Percentiles rank a stretch among this genome's conserved stretches.
Evolutionary conservation across 108 stramenopile species (phyloP).

Genomic region (Cyclotella choctawhatcheeana): DNA sequence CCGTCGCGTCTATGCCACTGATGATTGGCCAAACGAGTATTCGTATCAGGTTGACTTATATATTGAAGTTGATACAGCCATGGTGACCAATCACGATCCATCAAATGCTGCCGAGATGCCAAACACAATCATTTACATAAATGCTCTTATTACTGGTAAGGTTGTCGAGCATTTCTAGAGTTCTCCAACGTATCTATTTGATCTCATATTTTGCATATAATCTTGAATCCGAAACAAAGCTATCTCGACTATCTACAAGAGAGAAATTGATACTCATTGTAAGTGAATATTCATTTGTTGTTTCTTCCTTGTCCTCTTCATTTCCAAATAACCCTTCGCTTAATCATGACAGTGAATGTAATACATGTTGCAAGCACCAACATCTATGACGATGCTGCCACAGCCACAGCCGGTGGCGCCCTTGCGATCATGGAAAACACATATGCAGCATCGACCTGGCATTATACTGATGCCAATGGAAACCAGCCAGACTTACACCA

Average conservation of each 20-base stretch:
- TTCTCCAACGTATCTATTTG: no score
- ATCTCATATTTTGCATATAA: no score
- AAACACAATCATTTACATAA: background rate
- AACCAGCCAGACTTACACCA: constrained; percentile 10
- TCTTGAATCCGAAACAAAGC: no score
- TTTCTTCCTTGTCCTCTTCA: background rate
- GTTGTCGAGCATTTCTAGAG: no score
- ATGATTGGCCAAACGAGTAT: background rate
- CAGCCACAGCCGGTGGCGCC: background rate
- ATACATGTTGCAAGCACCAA: constrained; percentile 4
- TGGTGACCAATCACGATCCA: constrained; percentile 4
- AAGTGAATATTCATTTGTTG: background rate
- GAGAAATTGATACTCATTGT: constrained; percentile 37
- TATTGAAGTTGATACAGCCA: constrained; percentile 9
- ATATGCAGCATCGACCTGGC: constrained; percentile 9
- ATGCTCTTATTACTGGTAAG: background rate
- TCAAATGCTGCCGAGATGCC: background rate
- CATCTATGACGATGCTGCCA: constrained; percentile 12
- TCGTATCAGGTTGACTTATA: constrained; percentile 7
- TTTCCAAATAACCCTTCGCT: background rate
- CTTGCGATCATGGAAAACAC: constrained; percentile 10
- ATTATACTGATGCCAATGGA: constrained; percentile 17
- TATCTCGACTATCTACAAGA: background rate
- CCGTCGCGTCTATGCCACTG: background rate
- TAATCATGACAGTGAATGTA: constrained; percentile 9